Percentiles rank a stretch among this genome's conserved stretches.
These are phyloP conservation scores for Ormosia emarginata DNA, from an alignment of 306 rosid genomes.

Conservation along the genomic window DNA sequence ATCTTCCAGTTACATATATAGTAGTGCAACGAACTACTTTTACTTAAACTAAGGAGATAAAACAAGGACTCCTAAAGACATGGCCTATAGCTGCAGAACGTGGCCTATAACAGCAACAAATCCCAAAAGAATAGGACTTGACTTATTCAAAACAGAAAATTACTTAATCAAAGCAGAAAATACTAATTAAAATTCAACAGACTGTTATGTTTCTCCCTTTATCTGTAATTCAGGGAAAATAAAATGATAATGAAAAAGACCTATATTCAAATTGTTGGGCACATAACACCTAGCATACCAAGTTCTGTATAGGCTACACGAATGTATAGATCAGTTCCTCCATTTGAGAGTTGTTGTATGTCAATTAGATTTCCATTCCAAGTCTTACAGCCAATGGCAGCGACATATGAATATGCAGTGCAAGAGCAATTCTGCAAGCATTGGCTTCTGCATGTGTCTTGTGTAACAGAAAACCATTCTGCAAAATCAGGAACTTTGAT, in stretches of 20 bases:
- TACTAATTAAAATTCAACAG: too few species aligned
- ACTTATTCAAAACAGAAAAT: too few species aligned
- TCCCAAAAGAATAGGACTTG: too few species aligned
- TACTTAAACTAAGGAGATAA: too few species aligned
- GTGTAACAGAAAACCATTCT: background rate
- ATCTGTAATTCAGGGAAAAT: background rate
- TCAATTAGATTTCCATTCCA: constrained; percentile 21
- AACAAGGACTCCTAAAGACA: too few species aligned
- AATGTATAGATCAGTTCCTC: constrained; percentile 27
- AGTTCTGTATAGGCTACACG: constrained; percentile 25
- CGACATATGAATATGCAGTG: background rate
- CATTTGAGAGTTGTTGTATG: constrained; percentile 9
- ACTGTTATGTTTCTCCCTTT: background rate
- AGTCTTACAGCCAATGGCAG: constrained; percentile 24
- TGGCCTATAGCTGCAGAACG: too few species aligned
- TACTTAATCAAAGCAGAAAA: too few species aligned
- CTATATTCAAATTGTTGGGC: background rate
- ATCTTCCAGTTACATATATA: too few species aligned
- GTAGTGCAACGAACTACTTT: too few species aligned
- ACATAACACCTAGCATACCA: background rate
- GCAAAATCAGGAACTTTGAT: constrained; percentile 35
- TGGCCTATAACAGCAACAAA: too few species aligned
- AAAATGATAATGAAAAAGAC: too few species aligned
- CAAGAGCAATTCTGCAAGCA: constrained; percentile 30
- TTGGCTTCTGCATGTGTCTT: background rate